phyloP scores from a whole-genome alignment of 495 filamentous ascomycete genomes.

The Penicillium daleae region DNA sequence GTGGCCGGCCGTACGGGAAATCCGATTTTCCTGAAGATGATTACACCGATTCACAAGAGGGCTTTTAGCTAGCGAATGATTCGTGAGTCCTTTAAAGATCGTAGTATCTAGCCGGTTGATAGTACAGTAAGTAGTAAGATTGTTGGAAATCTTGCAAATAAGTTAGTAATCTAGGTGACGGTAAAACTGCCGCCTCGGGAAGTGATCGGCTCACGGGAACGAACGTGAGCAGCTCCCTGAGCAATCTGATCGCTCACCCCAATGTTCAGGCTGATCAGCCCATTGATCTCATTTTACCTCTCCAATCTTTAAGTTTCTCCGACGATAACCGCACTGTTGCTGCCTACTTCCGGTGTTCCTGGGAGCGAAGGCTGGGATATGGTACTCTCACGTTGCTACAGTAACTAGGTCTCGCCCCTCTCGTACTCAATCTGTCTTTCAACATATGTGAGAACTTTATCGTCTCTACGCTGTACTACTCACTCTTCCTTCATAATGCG shows the following conservation, averaged over 20 bases:
- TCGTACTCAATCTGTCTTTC: background rate
- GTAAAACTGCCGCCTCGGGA: too few relatives aligned
- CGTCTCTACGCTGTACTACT: background rate
- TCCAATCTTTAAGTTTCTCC: conserved; percentile 1
- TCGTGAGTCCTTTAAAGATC: too few relatives aligned
- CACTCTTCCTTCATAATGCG: conserved; percentile 1
- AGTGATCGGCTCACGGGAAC: conserved; percentile 6
- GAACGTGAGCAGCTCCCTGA: conserved; percentile 9
- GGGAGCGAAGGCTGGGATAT: conserved; percentile 7
- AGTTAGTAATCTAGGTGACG: conserved; percentile 7
- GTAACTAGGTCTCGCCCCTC: conserved; percentile 11
- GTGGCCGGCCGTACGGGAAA: too few relatives aligned
- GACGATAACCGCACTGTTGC: conserved; percentile 11
- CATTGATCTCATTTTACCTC: conserved; percentile 9
- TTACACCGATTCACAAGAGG: too few relatives aligned
- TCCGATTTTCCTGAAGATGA: too few relatives aligned
- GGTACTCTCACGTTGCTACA: conserved; percentile 8
- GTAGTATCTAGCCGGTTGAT: too few relatives aligned
- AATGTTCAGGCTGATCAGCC: conserved; percentile 14
- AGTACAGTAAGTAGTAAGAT: too few relatives aligned
- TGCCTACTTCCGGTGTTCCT: conserved; percentile 8
- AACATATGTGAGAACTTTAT: background rate
- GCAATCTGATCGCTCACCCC: conserved; percentile 18
- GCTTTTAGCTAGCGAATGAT: too few relatives aligned
- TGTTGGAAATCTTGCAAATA: too few relatives aligned